Conservation (phyloP, 2,329 filamentous ascomycete species). For the Ophiostoma quercus region DNA sequence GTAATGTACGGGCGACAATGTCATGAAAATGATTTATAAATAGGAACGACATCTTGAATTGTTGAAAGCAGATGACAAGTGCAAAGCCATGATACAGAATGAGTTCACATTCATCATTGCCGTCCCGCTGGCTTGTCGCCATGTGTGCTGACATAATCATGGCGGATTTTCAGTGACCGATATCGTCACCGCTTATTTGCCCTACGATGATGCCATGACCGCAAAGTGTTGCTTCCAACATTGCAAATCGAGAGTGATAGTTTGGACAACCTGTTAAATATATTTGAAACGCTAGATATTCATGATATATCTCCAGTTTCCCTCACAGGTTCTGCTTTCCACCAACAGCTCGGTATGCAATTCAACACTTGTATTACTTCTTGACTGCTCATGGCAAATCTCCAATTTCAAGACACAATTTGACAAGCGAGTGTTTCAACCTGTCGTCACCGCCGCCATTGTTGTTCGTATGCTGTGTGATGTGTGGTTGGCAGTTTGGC, state of each 20-base stretch:
- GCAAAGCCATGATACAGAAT: background rate
- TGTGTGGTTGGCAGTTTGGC: background rate
- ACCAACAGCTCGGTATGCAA: background rate
- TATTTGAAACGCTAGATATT: background rate
- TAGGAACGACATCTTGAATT: background rate
- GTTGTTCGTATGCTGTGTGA: background rate
- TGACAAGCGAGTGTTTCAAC: background rate
- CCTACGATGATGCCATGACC: too few relatives aligned
- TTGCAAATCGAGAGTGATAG: too few relatives aligned
- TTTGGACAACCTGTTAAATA: background rate
- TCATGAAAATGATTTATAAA: background rate
- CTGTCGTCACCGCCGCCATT: conserved; percentile 10
- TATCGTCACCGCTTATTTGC: background rate
- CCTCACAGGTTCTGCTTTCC: too few relatives aligned
- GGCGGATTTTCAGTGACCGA: too few relatives aligned
- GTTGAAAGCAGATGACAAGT: background rate
- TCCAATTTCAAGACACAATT: background rate
- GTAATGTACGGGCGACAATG: background rate
- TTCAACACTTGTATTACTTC: background rate
- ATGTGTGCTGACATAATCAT: background rate
- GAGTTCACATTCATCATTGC: background rate
- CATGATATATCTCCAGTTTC: too few relatives aligned
- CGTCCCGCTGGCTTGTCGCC: background rate
- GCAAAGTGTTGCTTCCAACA: too few relatives aligned
- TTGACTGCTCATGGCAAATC: background rate